Conservation (phyloP, 2,329 filamentous ascomycete genomes). For the Neonectria magnoliae region DNA sequence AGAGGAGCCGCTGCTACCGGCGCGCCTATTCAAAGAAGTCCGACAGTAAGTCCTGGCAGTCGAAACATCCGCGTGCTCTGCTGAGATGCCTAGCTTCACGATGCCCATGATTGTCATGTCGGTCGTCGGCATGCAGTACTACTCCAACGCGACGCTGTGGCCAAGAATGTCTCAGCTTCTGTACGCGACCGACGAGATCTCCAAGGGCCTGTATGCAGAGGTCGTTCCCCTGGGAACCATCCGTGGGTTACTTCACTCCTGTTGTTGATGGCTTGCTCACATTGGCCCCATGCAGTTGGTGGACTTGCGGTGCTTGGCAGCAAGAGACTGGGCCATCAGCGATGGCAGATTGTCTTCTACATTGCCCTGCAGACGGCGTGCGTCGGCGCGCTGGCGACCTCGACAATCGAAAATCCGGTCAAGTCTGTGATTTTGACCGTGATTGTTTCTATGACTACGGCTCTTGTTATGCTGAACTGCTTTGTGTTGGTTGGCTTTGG, state of each 20-base stretch:
- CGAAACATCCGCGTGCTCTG: neutral
- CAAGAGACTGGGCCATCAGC: constrained; percentile 19
- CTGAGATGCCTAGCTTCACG: constrained; percentile 11
- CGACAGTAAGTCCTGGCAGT: constrained; percentile 6
- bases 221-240: constrained; percentile 20
- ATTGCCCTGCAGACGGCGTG: constrained; percentile 18
- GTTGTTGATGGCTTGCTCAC: too few relatives aligned
- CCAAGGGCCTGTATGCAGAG: constrained; percentile 15
- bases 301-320: constrained; percentile 12
- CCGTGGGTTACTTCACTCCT: neutral
- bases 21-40: constrained; percentile 18
- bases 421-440: constrained; percentile 18
- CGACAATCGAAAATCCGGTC: constrained; percentile 18
- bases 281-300: neutral
- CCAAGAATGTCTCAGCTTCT: constrained; percentile 19
- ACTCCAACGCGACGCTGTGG: constrained; percentile 20
- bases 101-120: constrained; percentile 21
- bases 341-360: constrained; percentile 23
- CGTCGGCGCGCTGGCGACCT: constrained; percentile 13
- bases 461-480: constrained; percentile 23
- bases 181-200: constrained; percentile 19
- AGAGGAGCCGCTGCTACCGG: constrained; percentile 14
- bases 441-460: constrained; percentile 23
- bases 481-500: constrained; percentile 25
- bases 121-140: constrained; percentile 22